Evolutionary conservation across 108 stramenopile species (phyloP).

Genomic region (Epipyxis sp.): DNA sequence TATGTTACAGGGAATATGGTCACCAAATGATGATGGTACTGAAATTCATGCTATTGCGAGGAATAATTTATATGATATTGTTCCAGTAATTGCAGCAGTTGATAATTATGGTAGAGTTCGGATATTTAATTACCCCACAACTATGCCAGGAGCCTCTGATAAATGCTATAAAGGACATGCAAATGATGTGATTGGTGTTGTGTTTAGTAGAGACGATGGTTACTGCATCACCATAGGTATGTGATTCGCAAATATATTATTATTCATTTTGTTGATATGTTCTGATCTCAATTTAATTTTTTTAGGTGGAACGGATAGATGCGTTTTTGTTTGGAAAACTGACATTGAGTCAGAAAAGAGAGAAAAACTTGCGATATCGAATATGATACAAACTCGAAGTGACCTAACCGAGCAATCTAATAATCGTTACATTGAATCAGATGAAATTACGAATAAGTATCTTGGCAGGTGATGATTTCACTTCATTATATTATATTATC

Average conservation of each 20-base stretch:
- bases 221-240: conserved; percentile 10
- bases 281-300: too few species aligned
- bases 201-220: conserved; percentile 34
- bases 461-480: background rate
- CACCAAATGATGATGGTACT: background rate
- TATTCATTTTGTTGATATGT: too few species aligned
- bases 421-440: too few species aligned
- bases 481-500: too few species aligned
- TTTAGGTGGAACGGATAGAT: conserved; percentile 3
- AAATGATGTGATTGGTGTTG: conserved; percentile 30
- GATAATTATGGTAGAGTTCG: conserved; percentile 45
- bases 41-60: background rate
- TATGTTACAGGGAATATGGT: conserved; percentile 51
- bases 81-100: conserved; percentile 44
- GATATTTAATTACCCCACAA: conserved; percentile 42
- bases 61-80: background rate
- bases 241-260: too few species aligned
- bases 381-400: too few species aligned
- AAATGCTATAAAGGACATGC: conserved; percentile 36
- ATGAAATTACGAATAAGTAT: too few species aligned
- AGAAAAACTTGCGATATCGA: conserved; percentile 10
- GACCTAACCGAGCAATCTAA: too few species aligned
- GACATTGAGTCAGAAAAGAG: conserved; percentile 30
- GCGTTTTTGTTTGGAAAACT: conserved; percentile 37
- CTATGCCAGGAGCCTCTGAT: background rate